Conservation (phyloP, 129 eudicot genomes). For the Escallonia herrerae region DNA sequence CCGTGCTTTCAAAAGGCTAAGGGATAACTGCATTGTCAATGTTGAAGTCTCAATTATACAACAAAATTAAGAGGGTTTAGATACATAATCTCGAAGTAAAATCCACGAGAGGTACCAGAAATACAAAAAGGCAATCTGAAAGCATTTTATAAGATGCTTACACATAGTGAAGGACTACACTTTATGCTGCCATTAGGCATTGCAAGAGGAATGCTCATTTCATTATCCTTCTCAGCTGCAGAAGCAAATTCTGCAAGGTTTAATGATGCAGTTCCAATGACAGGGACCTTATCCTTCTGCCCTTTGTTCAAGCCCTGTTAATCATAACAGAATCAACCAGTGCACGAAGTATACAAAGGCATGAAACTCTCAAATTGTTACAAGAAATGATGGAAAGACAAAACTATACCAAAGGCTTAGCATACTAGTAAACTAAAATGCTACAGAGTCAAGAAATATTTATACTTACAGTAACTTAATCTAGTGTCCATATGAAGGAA, state of each 20-base stretch:
- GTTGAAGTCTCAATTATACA: neutral
- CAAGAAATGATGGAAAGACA: no score
- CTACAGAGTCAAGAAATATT: no score
- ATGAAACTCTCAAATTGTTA: no score
- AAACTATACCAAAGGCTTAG: neutral
- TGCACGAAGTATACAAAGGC: neutral
- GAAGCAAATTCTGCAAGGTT: slow-evolving; percentile 64
- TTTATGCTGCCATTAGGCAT: slow-evolving; percentile 21
- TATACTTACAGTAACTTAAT: neutral
- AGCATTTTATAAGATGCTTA: slow-evolving; percentile 25
- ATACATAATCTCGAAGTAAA: neutral
- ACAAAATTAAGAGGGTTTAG: neutral
- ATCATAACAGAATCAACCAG: neutral
- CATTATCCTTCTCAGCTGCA: slow-evolving; percentile 30
- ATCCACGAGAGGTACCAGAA: no score
- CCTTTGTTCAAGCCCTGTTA: slow-evolving; percentile 42
- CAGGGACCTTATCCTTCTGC: slow-evolving; percentile 26
- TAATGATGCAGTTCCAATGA: slow-evolving; percentile 48
- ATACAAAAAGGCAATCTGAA: neutral
- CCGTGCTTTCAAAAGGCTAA: slow-evolving; percentile 39
- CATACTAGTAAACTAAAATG: neutral
- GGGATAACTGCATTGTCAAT: slow-evolving; percentile 39
- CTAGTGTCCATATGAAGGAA: no score
- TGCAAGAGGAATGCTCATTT: slow-evolving; percentile 51
- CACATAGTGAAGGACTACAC: slow-evolving; percentile 43